Evolutionary conservation across 345 rosid genomes (phyloP).

Genomic region (Pseudoturritis turrita): DNA sequence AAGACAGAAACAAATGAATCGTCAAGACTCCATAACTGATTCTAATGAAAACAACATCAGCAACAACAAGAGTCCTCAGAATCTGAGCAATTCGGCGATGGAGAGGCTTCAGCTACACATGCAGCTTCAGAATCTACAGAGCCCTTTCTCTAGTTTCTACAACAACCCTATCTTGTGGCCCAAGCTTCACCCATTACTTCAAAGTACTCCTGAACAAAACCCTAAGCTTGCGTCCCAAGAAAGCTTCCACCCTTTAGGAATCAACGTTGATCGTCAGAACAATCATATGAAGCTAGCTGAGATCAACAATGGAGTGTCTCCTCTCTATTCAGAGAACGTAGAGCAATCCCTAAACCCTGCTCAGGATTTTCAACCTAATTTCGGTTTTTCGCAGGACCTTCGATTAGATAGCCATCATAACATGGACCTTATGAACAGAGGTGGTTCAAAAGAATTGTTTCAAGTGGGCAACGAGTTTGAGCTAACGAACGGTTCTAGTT

Average conservation of each 20-base stretch:
- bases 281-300: slow-evolving; percentile 12
- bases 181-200: slow-evolving; percentile 54
- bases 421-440: slow-evolving; percentile 26
- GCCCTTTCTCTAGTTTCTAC: slow-evolving; percentile 54
- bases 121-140: slow-evolving; percentile 77
- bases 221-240: slow-evolving; percentile 25
- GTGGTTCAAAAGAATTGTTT: slow-evolving; percentile 30
- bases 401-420: slow-evolving; percentile 17
- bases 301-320: slow-evolving; percentile 23
- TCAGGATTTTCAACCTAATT: slow-evolving; percentile 24
- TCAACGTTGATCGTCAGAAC: slow-evolving; percentile 13
- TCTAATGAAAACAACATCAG: slow-evolving; percentile 22
- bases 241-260: slow-evolving; percentile 16
- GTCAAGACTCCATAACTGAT: slow-evolving; percentile 30
- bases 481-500: slow-evolving; percentile 47
- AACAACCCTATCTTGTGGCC: slow-evolving; percentile 71
- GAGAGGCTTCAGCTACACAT: slow-evolving; percentile 93
- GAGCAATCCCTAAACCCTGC: slow-evolving; percentile 21
- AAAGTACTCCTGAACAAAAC: slow-evolving; percentile 15
- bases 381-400: slow-evolving; percentile 27
- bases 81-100: slow-evolving; percentile 64
- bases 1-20: slow-evolving; percentile 57
- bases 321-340: slow-evolving; percentile 22
- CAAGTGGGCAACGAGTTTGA: slow-evolving; percentile 48
- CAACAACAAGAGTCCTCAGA: slow-evolving; percentile 37